Percentiles rank a stretch among this genome's conserved stretches.
Evolutionary conservation across 2,329 filamentous ascomycete species (phyloP).

Genomic region (Herpotrichia juniperi): DNA sequence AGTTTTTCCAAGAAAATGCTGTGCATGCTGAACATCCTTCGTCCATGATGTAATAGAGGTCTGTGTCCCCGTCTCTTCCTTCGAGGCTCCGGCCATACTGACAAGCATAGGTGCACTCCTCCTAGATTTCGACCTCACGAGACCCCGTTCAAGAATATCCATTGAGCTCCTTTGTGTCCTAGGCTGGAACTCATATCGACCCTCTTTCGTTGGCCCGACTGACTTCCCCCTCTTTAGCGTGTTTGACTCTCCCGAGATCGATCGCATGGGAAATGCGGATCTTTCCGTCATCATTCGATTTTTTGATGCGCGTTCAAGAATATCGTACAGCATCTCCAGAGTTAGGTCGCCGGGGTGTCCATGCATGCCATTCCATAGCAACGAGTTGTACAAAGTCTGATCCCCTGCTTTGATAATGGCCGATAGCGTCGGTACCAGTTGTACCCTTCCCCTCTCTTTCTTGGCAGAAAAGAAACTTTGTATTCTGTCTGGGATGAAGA

Average conservation of each 20-base stretch:
- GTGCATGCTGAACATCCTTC: conserved; percentile 28
- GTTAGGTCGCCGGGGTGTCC: conserved; percentile 27
- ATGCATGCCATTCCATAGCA: conserved; percentile 30
- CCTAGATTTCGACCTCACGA: conserved; percentile 14
- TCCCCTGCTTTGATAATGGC: conserved; percentile 41
- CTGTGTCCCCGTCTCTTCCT: conserved; percentile 8
- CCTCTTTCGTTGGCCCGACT: conserved; percentile 11
- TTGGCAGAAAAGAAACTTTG: too few species aligned
- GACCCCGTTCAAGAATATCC: conserved; percentile 17
- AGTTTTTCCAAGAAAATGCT: conserved; percentile 18
- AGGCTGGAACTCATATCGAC: conserved; percentile 15
- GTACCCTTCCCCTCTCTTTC: too few species aligned
- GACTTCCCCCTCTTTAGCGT: conserved; percentile 27
- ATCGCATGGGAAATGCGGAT: conserved; percentile 27
- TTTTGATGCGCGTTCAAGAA: conserved; percentile 32
- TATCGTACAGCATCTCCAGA: conserved; percentile 32
- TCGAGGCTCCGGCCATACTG: conserved; percentile 7
- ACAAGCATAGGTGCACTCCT: conserved; percentile 9
- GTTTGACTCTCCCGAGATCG: too few species aligned
- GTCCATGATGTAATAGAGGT: conserved; percentile 27
- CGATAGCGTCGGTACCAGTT: conserved; percentile 34
- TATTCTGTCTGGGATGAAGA: background rate
- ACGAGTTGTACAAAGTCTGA: conserved; percentile 32
- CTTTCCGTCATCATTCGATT: conserved; percentile 25
- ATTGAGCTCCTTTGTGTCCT: conserved; percentile 16